Base-by-base conservation (phyloP, 2,329 filamentous ascomycete genomes). In the Ophiocordyceps unilateralis region DNA sequence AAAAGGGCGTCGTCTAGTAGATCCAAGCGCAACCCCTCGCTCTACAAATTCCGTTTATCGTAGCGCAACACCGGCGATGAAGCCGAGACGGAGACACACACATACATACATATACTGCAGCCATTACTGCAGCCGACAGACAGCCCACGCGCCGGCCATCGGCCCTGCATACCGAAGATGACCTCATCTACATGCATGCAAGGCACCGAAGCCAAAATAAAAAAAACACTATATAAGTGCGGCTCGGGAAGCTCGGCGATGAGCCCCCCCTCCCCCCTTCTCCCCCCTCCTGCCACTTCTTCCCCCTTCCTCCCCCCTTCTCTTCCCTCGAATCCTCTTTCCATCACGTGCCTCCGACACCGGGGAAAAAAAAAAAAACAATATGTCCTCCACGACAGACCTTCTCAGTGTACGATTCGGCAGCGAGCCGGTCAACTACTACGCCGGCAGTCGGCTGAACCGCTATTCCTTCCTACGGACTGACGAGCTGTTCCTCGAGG, bases 361-460 rank as follows among this genome's bases (percentile, higher is more conserved):
- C 6, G 2, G n/a, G n/a, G 26, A 28, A 28, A 5, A 28, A 28
- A 10, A 28, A 28, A 26, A n/a, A n/a, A n/a, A n/a, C n/a, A n/a
- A n/a, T n/a, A 51, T 52, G 50, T 48, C 51, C 49, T 61, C 63
- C 30, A n/a, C 23, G 58, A 51, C 54, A 45, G 43, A 49, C 38
- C 85, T 86, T 77, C 68, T 91, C 53, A 76, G 78, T 51, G 69
- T 75, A 46, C 84, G 80, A 56, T 89, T 87, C 62, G 84, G 84
- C 60, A 78, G 74, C 50, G 84, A 89, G 62, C 69, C 84, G 47
- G 73, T 80, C 56, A 91, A 89, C 63, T 91, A 91, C 72, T 91
- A 88, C 62, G 77, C 82, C 41, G 81, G 83, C 50, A 81, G 75
- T 43, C 81, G 79, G 7, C 62, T 89, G 45, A 89, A 91, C 65